Conservation (phyloP, 2,329 filamentous ascomycete genomes). For the Stemphylium lycopersici region DNA sequence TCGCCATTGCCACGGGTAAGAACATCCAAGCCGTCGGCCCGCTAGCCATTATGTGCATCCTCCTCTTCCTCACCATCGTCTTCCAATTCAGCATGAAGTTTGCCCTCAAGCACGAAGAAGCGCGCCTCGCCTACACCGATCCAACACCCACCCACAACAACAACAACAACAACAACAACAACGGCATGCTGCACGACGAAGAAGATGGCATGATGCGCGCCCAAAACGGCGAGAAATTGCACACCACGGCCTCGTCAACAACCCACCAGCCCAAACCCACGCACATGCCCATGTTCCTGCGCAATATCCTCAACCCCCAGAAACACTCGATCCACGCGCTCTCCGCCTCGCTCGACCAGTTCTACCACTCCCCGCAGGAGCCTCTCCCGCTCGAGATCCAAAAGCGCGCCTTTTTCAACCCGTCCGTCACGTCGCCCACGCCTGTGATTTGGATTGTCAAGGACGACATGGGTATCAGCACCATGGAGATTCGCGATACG, state of each 20-base stretch:
- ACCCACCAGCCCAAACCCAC: slow-evolving; percentile 29
- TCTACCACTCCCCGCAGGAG: slow-evolving; percentile 42
- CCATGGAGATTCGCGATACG: slow-evolving; percentile 51
- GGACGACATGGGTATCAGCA: slow-evolving; percentile 53
- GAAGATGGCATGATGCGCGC: slow-evolving; percentile 30
- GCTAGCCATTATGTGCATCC: slow-evolving; percentile 51
- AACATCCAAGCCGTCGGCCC: slow-evolving; percentile 47
- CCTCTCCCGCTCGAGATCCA: slow-evolving; percentile 43
- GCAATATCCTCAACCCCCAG: slow-evolving; percentile 43
- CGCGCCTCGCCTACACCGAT: slow-evolving; percentile 39
- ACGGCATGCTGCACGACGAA: slow-evolving; percentile 23
- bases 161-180: slow-evolving; percentile 17
- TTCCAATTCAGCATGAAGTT: slow-evolving; percentile 49
- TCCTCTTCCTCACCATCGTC: slow-evolving; percentile 49
- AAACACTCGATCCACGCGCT: slow-evolving; percentile 39
- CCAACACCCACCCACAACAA: slow-evolving; percentile 21
- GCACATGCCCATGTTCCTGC: slow-evolving; percentile 41
- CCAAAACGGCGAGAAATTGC: slow-evolving; percentile 14
- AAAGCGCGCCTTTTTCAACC: slow-evolving; percentile 53
- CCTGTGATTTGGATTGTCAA: slow-evolving; percentile 55
- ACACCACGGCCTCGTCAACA: slow-evolving; percentile 2
- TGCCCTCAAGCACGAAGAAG: slow-evolving; percentile 40
- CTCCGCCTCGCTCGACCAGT: slow-evolving; percentile 39
- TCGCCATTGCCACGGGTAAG: slow-evolving; percentile 50
- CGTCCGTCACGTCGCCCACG: slow-evolving; percentile 51